Conservation (phyloP, 2,329 filamentous ascomycete genomes). For the Sporothrix variecibatus region DNA sequence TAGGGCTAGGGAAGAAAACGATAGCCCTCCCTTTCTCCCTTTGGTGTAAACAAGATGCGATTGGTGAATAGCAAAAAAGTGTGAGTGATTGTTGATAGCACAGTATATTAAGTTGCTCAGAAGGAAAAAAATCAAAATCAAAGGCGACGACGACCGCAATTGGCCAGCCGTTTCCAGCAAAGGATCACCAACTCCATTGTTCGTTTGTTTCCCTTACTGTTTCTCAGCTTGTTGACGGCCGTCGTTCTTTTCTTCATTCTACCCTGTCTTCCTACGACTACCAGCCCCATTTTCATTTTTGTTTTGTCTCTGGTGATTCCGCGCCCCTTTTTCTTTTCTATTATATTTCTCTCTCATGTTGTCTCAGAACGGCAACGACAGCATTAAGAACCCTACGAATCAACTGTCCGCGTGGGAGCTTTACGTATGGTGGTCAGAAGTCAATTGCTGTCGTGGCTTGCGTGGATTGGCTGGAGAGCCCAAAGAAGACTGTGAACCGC, state of each 20-base stretch:
- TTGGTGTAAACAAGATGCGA: neutral
- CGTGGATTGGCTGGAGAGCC: neutral
- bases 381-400: neutral
- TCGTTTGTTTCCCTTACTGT: neutral
- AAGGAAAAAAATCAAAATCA: neutral
- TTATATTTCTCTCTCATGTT: neutral
- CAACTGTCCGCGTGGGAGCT: neutral
- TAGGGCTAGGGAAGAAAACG: neutral
- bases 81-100: neutral
- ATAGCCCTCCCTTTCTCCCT: neutral
- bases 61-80: slow-evolving; percentile 1
- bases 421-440: neutral
- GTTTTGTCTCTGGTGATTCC: neutral
- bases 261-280: neutral
- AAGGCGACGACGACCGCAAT: neutral
- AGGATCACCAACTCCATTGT: neutral
- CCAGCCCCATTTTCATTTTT: neutral
- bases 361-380: neutral
- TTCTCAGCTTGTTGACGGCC: neutral
- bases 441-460: slow-evolving; percentile 12
- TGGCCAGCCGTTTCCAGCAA: neutral
- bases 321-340: neutral
- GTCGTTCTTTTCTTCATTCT: slow-evolving; percentile 5
- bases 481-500: neutral
- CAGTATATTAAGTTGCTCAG: neutral